Percentiles rank a stretch among this genome's conserved stretches.
These are phyloP conservation scores for Chenopodium suecicum DNA, from an alignment of 148 eudicot species.

Conservation along the genomic window DNA sequence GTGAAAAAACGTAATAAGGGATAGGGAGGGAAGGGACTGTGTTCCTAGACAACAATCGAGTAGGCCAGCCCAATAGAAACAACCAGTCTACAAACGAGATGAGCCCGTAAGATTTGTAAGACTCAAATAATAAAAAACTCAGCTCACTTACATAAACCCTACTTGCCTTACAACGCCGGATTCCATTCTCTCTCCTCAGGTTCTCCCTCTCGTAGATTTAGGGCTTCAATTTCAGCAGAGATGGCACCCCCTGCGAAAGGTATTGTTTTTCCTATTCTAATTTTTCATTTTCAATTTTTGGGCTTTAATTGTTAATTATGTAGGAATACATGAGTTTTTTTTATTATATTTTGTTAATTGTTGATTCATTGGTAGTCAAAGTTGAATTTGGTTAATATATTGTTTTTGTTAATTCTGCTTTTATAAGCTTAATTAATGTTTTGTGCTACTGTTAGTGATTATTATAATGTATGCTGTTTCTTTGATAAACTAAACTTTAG, in stretches of 20 bases:
- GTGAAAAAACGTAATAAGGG: too few species aligned
- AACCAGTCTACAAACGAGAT: neutral
- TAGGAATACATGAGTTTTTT: neutral
- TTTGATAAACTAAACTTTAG: too few species aligned
- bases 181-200: neutral
- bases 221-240: conserved; percentile 2
- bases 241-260: conserved; percentile 40
- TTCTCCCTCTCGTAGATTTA: neutral
- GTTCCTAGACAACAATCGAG: too few species aligned
- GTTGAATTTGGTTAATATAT: neutral
- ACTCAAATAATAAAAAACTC: neutral
- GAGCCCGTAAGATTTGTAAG: neutral
- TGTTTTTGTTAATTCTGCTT: too few species aligned
- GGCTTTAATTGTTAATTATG: neutral
- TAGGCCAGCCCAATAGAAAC: neutral
- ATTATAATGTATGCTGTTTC: too few species aligned
- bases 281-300: neutral
- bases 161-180: neutral
- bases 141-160: conserved; percentile 11
- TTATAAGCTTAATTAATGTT: too few species aligned
- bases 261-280: neutral
- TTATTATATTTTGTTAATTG: neutral
- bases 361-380: too few species aligned
- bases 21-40: too few species aligned
- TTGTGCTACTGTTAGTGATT: too few species aligned